These are phyloP conservation scores for Coix lacrymajobi DNA, from an alignment of 176 grass and related monocot genomes.

Conservation along the genomic window DNA sequence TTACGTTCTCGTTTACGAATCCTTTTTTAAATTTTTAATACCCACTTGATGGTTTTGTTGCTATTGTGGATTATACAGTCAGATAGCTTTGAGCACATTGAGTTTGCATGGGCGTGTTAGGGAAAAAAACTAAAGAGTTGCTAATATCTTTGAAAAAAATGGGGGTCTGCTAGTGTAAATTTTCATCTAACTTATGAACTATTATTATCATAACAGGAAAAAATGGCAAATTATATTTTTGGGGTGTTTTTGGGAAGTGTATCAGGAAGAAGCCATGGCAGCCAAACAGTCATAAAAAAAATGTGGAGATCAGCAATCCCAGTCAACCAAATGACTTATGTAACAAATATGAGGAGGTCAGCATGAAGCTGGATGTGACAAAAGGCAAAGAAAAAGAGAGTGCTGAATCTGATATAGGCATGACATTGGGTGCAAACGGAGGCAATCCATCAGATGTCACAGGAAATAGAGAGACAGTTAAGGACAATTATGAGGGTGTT, in stretches of 20 bases:
- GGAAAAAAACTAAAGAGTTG: not conserved
- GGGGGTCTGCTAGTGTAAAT: not conserved
- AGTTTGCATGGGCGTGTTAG: not conserved
- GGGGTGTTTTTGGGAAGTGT: slow-evolving; percentile 59
- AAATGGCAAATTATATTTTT: slow-evolving; percentile 54
- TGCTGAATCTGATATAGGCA: slow-evolving; percentile 28
- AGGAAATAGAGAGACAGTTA: slow-evolving; percentile 14
- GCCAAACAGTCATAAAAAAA: slow-evolving; percentile 15
- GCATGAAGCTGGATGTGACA: slow-evolving; percentile 38
- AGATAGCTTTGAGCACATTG: not conserved
- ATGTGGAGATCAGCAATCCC: slow-evolving; percentile 8
- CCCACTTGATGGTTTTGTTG: not conserved
- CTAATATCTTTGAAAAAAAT: slow-evolving; percentile 14
- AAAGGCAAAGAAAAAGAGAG: slow-evolving; percentile 6
- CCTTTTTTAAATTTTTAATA: not conserved
- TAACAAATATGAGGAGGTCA: slow-evolving; percentile 29
- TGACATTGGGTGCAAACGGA: slow-evolving; percentile 33
- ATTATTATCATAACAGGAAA: slow-evolving; percentile 38
- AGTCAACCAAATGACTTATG: not conserved
- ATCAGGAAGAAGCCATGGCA: slow-evolving; percentile 17
- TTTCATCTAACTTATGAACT: slow-evolving; percentile 20
- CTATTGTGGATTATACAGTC: not conserved
- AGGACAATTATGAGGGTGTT: slow-evolving; percentile 25
- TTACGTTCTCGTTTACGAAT: not conserved
- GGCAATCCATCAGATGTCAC: slow-evolving; percentile 37